Base-by-base conservation (phyloP, 1,139 yeast genomes). In the Yamadazyma membranifaciens region DNA sequence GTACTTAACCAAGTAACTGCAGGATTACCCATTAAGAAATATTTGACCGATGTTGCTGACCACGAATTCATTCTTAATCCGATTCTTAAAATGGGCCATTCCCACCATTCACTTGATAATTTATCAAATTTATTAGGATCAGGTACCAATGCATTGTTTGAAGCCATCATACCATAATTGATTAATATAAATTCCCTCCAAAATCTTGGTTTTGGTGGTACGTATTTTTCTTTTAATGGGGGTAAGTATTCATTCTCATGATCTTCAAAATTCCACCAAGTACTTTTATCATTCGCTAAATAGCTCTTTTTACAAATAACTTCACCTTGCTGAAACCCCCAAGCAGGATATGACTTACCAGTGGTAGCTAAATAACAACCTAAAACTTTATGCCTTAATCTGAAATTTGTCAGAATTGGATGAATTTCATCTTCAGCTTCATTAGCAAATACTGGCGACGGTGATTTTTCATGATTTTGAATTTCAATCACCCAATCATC, bases 281-380 rank as follows among this genome's bases (percentile, higher is more conserved):
- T 81, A 30, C 81, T 74, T 53, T 83, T 81, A 53, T 84, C 91
- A 41, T 69, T 65, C 3, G 61, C 51, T 31, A 72, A 65, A 57
- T 71, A 63, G 1, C 81, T 61, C 16, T 67, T 59, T 50, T 81
- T 81, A 59, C 94, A 85, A 6, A 81, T 78, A 31, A 85, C 87
- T 60, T 85, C 94, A 17, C 89, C 88, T 61, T 85, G 94, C 46
- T 78, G 80, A 60, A 79, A 85, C 1, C 94, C 94, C 94, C 94
- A 85, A 1, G 82, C 65, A 3, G 94, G 94, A 51, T 81, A 83
- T 1, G 86, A 62, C 40, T 69, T 63, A 6, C 92, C 92, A 0
- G 89, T 80, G 0, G 89, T 81, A 6, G 88, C 83, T 48, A 85
- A 65, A 54, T 84, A 85, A 54, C 94, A 85, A 2, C 89, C 91